Percentiles rank a stretch among this genome's conserved stretches.
These are phyloP conservation scores for Cotoneaster glaucophyllus DNA, from an alignment of 306 rosid species.

Conservation along the genomic window DNA sequence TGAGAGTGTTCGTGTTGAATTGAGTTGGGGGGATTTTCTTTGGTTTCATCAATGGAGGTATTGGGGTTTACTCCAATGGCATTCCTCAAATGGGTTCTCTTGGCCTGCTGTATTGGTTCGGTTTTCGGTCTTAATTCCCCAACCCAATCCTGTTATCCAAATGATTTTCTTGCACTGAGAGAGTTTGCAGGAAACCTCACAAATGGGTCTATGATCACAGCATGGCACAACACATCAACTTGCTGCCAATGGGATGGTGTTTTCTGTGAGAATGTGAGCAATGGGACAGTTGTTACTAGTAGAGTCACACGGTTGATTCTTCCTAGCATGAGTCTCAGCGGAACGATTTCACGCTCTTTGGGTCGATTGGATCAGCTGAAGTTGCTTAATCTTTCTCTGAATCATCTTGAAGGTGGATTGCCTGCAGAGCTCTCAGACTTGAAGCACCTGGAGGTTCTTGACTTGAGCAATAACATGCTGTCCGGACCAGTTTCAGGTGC, in stretches of 20 bases:
- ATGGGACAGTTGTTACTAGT: slow-evolving; percentile 18
- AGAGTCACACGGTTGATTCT: slow-evolving; percentile 58
- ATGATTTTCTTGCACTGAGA: slow-evolving; percentile 53
- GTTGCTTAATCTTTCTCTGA: slow-evolving; percentile 56
- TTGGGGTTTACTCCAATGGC: slow-evolving; percentile 27
- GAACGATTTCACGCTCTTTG: slow-evolving; percentile 46
- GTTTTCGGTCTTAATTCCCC: slow-evolving; percentile 31
- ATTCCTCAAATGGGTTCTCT: slow-evolving; percentile 36
- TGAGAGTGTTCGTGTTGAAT: slow-evolving; percentile 33
- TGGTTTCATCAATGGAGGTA: slow-evolving; percentile 37
- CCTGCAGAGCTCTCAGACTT: slow-evolving; percentile 50
- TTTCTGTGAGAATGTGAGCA: slow-evolving; percentile 38
- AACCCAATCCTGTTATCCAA: slow-evolving; percentile 37
- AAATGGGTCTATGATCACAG: slow-evolving; percentile 29
- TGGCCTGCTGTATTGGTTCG: slow-evolving; percentile 40
- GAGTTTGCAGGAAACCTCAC: slow-evolving; percentile 56
- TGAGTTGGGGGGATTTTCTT: slow-evolving; percentile 24
- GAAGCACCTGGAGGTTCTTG: slow-evolving; percentile 52
- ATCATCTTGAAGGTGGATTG: slow-evolving; percentile 49
- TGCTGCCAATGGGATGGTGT: slow-evolving; percentile 78
- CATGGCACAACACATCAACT: slow-evolving; percentile 42
- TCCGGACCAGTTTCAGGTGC: slow-evolving; percentile 38
- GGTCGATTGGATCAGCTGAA: slow-evolving; percentile 45
- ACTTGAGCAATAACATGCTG: slow-evolving; percentile 61
- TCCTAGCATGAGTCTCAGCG: slow-evolving; percentile 51